Percentiles rank a stretch among this genome's conserved stretches.
These are phyloP conservation scores for Psilocybe mexicana DNA, from an alignment of 1,284 basidiomycete species.

Conservation along the genomic window DNA sequence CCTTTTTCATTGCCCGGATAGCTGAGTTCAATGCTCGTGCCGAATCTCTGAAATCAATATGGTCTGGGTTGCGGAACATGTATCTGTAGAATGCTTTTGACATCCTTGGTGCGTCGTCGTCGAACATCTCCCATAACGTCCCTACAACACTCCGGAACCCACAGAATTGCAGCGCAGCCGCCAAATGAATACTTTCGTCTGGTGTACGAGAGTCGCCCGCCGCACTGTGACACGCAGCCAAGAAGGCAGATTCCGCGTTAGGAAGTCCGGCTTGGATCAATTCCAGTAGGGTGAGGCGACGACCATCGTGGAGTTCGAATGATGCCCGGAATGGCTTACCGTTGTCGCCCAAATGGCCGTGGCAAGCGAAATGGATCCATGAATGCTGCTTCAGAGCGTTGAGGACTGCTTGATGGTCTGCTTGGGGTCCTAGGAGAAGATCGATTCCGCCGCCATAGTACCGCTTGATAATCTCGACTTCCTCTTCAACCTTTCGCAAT, in stretches of 20 bases:
- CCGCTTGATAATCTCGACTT: background rate
- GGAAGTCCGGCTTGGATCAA: constrained; percentile 26
- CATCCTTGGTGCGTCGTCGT: too few species aligned
- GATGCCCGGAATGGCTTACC: background rate
- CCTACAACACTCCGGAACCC: constrained; percentile 40
- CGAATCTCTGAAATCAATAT: too few species aligned
- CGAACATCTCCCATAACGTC: constrained; percentile 37
- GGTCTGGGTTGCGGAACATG: constrained; percentile 11
- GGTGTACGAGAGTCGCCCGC: constrained; percentile 19
- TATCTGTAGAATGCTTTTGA: constrained; percentile 23
- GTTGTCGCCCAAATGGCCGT: background rate
- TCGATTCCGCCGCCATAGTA: too few species aligned
- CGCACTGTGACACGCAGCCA: constrained; percentile 20
- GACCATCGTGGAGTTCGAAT: constrained; percentile 20
- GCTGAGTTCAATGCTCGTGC: background rate
- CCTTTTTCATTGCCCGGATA: background rate
- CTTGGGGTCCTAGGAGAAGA: too few species aligned
- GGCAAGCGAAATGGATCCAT: background rate
- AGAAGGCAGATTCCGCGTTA: constrained; percentile 36
- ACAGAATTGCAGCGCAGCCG: constrained; percentile 28
- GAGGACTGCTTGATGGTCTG: background rate
- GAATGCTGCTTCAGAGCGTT: background rate
- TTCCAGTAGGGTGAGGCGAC: constrained; percentile 24
- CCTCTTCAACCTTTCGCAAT: background rate
- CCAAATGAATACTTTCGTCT: constrained; percentile 37